Conservation (phyloP, 2,329 filamentous ascomycete genomes). For the Clonostachys byssicola region DNA sequence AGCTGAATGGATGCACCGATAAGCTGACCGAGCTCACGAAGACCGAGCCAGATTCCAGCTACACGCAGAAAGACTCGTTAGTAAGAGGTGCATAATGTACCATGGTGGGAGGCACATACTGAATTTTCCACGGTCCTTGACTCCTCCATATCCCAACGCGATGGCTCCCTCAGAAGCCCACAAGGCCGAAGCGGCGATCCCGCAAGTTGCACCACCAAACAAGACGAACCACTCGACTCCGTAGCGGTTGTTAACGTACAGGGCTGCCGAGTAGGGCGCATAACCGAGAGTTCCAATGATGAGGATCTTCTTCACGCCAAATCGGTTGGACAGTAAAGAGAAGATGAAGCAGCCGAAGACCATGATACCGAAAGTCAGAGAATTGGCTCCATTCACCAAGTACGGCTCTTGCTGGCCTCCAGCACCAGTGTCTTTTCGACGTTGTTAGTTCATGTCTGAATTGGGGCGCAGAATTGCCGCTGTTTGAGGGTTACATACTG, state of each 20-base stretch:
- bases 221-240: slow-evolving; percentile 49
- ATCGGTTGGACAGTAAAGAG: slow-evolving; percentile 39
- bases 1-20: slow-evolving; percentile 47
- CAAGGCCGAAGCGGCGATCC: slow-evolving; percentile 42
- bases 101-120: slow-evolving; percentile 7
- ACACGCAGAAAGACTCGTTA: not conserved
- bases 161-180: slow-evolving; percentile 48
- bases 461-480: not conserved
- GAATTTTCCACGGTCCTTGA: slow-evolving; percentile 39
- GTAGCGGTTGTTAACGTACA: slow-evolving; percentile 46
- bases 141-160: slow-evolving; percentile 42
- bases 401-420: slow-evolving; percentile 31
- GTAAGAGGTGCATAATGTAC: not conserved
- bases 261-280: slow-evolving; percentile 38
- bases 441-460: not conserved
- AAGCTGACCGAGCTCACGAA: slow-evolving; percentile 46
- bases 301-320: slow-evolving; percentile 41
- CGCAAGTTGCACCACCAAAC: slow-evolving; percentile 42
- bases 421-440: slow-evolving; percentile 30
- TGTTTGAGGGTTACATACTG: slow-evolving; percentile 8
- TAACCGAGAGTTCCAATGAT: slow-evolving; percentile 42
- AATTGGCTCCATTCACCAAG: slow-evolving; percentile 56
- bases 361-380: slow-evolving; percentile 45
- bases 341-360: slow-evolving; percentile 34
- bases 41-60: slow-evolving; percentile 47